Percentiles rank a stretch among this genome's conserved stretches.
These are phyloP conservation scores for Cryoendolithus antarcticus DNA, from an alignment of 2,329 filamentous ascomycete genomes.

Conservation along the genomic window DNA sequence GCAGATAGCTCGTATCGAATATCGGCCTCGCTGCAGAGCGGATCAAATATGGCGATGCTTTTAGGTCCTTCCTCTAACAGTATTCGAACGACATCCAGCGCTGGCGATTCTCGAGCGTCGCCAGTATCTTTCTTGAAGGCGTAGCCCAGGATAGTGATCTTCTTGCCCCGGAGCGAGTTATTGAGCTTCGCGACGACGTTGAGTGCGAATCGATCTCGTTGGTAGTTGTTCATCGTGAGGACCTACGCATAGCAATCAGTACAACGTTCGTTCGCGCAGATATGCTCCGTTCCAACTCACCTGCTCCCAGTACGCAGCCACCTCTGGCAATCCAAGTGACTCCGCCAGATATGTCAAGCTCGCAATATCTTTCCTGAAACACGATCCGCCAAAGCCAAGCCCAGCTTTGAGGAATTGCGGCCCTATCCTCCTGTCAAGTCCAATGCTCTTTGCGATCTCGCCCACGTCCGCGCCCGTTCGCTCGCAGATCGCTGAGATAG, in stretches of 20 bases:
- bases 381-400: slow-evolving; percentile 66
- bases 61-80: slow-evolving; percentile 47
- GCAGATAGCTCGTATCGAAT: slow-evolving; percentile 18
- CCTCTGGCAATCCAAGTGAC: slow-evolving; percentile 54
- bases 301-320: slow-evolving; percentile 61
- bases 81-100: slow-evolving; percentile 53
- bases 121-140: slow-evolving; percentile 69
- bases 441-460: slow-evolving; percentile 44
- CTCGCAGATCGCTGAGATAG: slow-evolving; percentile 65
- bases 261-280: too few species aligned
- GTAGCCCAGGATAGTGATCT: slow-evolving; percentile 58
- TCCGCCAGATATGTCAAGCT: slow-evolving; percentile 64
- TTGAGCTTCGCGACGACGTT: slow-evolving; percentile 54
- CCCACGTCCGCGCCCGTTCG: slow-evolving; percentile 61
- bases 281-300: background rate
- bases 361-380: slow-evolving; percentile 68
- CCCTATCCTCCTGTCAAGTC: slow-evolving; percentile 56
- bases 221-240: slow-evolving; percentile 62
- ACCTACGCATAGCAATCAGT: slow-evolving; percentile 33
- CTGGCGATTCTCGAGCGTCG: slow-evolving; percentile 59
- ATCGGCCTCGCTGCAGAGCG: slow-evolving; percentile 26
- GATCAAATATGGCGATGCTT: slow-evolving; percentile 53
- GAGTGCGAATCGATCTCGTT: slow-evolving; percentile 54
- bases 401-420: slow-evolving; percentile 59
- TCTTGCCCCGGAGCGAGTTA: slow-evolving; percentile 56